Base-by-base conservation (phyloP, 495 filamentous ascomycete genomes). In the Penicillium cataractarum region DNA sequence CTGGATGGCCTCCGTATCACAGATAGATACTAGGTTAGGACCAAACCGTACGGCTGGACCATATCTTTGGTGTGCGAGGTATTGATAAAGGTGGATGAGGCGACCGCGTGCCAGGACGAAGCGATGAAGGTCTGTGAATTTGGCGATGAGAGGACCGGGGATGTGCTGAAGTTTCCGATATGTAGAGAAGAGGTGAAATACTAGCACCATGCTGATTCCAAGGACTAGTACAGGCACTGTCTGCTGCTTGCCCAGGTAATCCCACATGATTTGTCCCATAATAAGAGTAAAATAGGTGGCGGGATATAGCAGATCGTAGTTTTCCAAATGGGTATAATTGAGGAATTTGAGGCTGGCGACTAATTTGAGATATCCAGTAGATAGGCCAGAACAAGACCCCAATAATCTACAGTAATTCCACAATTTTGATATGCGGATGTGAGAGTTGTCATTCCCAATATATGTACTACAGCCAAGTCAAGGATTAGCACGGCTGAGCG, bases 81-180 rank as follows among this genome's bases (percentile, higher is more conserved):
- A 10, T 27, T 31, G 48, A 17, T 51, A 51, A 4, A 27, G 12
- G 27, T 51, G 48, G 48, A 31, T 10, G 24, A 3, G 12, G 22
- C 48, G 24, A 51, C 12, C 10, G 7, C 27, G 22, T 1, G 27
- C 24, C 0, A 27, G 27, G 12, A 27, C 0, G 9, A 51, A 27
- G 48, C 48, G 48, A 3, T 67, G 67, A 7, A 81, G 58, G 49
- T 74, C 69, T 0, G 77, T 74, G 40, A 80, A 63, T 22, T 61
- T 62, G 10, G 76, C 71, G 5, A 74, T 39, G 33, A 80, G 74
- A 13, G 80, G 80, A 2, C 80, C 80, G 0, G 80, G 80, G 9
- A 83, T 66, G 44, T 57, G 55, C 27, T 56, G 37, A 19, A 56
- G 54, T 15, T 8, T 13, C 54, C 21, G 29, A 24, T 56, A 56